Evolutionary conservation across 495 filamentous ascomycete species (phyloP).

Genomic region (Podospora bellae-mahoneyi): DNA sequence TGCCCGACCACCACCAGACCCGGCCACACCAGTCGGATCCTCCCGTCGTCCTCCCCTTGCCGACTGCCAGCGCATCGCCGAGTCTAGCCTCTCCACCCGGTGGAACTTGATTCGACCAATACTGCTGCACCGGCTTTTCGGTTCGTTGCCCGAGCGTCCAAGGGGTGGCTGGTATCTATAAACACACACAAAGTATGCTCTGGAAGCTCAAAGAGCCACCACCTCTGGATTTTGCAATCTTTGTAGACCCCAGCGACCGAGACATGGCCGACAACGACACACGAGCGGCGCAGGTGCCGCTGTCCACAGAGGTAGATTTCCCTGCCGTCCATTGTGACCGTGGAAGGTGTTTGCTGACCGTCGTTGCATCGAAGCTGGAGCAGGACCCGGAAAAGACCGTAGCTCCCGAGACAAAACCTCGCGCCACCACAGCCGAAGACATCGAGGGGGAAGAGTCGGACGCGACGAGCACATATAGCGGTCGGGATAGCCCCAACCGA

Average conservation of each 20-base stretch:
- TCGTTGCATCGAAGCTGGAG: background rate
- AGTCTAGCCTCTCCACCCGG: conserved; percentile 19
- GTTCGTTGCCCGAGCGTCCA: conserved; percentile 27
- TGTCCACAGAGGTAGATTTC: background rate
- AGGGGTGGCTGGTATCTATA: conserved; percentile 17
- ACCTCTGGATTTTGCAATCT: conserved; percentile 41
- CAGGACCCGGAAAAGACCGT: background rate
- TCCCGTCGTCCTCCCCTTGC: conserved; percentile 7
- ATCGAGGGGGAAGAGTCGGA: background rate
- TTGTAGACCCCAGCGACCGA: conserved; percentile 32
- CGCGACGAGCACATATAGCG: conserved; percentile 5
- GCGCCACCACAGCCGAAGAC: conserved; percentile 3
- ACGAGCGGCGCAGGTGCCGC: background rate
- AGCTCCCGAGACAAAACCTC: background rate
- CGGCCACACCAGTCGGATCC: conserved; percentile 11
- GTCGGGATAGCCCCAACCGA: conserved; percentile 9
- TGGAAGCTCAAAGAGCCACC: conserved; percentile 23
- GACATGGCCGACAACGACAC: background rate
- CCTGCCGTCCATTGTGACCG: background rate
- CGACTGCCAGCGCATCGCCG: conserved; percentile 30
- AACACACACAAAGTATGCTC: conserved; percentile 27
- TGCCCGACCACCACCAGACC: conserved; percentile 1
- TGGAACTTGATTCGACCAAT: conserved; percentile 1
- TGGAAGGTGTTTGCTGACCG: background rate
- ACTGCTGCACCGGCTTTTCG: conserved; percentile 15